Evolutionary conservation across 768 basidiomycete genomes (phyloP).

Genomic region (Coprinopsis marcescibilis): DNA sequence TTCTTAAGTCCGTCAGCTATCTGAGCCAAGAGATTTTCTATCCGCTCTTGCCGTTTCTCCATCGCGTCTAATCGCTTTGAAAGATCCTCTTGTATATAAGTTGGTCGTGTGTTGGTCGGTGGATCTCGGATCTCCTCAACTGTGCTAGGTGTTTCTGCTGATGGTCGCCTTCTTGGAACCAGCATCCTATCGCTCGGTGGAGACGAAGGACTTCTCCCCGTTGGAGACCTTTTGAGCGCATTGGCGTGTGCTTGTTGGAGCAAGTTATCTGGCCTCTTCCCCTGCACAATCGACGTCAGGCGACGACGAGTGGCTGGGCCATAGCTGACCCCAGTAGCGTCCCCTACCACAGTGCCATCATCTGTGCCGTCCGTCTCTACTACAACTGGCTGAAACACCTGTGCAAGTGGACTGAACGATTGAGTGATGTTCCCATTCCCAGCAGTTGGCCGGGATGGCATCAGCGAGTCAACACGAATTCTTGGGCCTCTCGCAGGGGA

Average conservation of each 20-base stretch:
- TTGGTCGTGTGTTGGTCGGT: background rate
- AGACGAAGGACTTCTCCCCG: background rate
- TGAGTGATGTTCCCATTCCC: conserved; percentile 18
- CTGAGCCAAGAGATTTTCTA: conserved; percentile 37
- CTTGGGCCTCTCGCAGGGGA: conserved; percentile 26
- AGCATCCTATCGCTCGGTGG: background rate
- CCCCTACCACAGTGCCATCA: no score
- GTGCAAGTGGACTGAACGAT: conserved; percentile 62
- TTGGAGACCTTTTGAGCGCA: conserved; percentile 3
- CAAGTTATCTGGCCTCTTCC: conserved; percentile 13
- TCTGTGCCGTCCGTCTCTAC: conserved; percentile 29
- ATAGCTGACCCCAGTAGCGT: conserved; percentile 31
- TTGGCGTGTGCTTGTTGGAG: conserved; percentile 9
- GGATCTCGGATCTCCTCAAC: background rate
- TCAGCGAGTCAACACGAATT: conserved; percentile 37
- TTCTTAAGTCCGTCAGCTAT: conserved; percentile 24
- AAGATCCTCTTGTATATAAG: background rate
- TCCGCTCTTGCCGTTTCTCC: conserved; percentile 40
- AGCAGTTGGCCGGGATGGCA: conserved; percentile 31
- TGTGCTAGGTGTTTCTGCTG: background rate
- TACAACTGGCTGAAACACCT: conserved; percentile 64
- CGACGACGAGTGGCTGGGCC: conserved; percentile 39
- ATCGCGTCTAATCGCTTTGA: conserved; percentile 26
- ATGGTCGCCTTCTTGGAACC: background rate
- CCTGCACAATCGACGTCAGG: conserved; percentile 20